phyloP scores from a whole-genome alignment of 208 protist species.

The Trypanosomatidae sp. region DNA sequence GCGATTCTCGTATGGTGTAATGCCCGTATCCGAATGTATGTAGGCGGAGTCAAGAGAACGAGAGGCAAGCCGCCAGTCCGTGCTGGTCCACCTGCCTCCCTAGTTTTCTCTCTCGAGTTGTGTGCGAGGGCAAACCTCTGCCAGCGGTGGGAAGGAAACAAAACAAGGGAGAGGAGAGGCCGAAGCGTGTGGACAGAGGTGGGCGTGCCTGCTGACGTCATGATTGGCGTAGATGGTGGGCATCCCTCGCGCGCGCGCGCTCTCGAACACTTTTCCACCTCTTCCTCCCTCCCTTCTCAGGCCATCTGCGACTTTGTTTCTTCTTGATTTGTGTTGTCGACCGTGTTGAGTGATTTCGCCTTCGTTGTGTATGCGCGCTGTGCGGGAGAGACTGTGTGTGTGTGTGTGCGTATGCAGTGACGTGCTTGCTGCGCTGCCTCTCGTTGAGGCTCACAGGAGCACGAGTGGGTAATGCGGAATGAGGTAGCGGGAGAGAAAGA shows the following conservation, averaged over 20 bases:
- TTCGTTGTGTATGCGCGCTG: background rate
- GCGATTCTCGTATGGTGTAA: no score
- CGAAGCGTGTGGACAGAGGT: background rate
- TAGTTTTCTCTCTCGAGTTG: background rate
- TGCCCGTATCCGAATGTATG: no score
- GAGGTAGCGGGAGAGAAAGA: no score
- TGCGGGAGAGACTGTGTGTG: background rate
- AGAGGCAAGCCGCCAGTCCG: no score
- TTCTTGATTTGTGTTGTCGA: background rate
- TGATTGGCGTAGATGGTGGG: background rate
- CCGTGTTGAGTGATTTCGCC: background rate
- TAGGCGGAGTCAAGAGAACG: no score
- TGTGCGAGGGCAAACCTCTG: background rate
- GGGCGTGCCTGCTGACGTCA: background rate
- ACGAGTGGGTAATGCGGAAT: no score
- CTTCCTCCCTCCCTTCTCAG: background rate
- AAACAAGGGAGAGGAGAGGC: background rate
- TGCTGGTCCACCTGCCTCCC: no score
- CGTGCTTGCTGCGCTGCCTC: background rate
- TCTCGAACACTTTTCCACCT: background rate
- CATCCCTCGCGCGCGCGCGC: background rate
- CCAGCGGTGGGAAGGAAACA: background rate
- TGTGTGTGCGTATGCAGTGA: background rate
- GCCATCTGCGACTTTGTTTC: background rate
- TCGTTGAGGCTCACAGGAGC: background rate